Conservation (phyloP, 139 green algal species). For the Picochlorum sp. region DNA sequence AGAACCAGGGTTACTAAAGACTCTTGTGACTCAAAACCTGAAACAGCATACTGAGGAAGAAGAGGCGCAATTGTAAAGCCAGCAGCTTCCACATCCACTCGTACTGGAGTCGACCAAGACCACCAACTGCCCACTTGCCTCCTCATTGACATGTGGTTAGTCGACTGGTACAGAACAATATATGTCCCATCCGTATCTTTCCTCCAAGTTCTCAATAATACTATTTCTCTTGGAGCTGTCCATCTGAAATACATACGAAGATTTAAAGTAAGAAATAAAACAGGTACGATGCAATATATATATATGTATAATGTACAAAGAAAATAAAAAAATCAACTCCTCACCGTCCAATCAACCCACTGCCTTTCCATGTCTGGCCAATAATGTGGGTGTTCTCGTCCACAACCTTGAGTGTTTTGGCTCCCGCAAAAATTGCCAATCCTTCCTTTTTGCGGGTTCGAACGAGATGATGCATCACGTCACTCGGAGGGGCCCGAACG, state of each 20-base stretch:
- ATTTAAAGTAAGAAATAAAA: neutral
- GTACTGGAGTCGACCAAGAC: conserved; percentile 18
- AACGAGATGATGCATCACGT: conserved; percentile 17
- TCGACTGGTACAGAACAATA: conserved; percentile 36
- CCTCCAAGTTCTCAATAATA: conserved; percentile 34
- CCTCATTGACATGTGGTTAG: conserved; percentile 1
- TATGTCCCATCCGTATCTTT: conserved; percentile 39
- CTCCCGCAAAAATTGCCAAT: conserved; percentile 15
- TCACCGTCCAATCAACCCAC: neutral
- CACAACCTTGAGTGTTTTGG: conserved; percentile 5
- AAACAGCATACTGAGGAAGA: conserved; percentile 15
- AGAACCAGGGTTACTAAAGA: conserved; percentile 42
- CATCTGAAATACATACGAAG: too few relatives aligned
- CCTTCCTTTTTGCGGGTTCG: conserved; percentile 13
- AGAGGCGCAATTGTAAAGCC: conserved; percentile 44
- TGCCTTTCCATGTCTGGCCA: conserved; percentile 2
- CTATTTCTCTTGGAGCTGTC: conserved; percentile 17
- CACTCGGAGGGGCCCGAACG: conserved; percentile 19
- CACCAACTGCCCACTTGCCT: neutral
- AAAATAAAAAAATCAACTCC: neutral
- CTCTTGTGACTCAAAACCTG: conserved; percentile 15
- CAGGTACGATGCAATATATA: neutral
- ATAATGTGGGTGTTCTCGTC: conserved; percentile 22
- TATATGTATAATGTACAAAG: neutral
- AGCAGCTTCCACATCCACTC: conserved; percentile 24